A percentile compares a stretch with the other conserved stretches of the same genome.
These are phyloP conservation scores for Plasmodium adleri DNA, from an alignment of 169 alveolate species.

Conservation along the genomic window DNA sequence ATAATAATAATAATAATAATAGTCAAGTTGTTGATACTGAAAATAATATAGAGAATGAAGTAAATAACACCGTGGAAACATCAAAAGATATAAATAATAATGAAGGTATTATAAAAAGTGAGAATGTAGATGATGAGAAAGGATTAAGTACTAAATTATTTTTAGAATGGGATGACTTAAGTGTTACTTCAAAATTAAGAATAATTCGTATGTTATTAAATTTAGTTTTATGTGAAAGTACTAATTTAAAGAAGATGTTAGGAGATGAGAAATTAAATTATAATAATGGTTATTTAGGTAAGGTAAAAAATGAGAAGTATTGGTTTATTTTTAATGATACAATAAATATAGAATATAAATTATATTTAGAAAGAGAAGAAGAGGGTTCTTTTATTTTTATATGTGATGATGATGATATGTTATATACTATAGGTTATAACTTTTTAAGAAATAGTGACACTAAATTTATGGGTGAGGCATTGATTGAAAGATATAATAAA, in stretches of 20 bases:
- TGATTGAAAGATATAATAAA: constrained; percentile 55
- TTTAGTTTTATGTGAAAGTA: constrained; percentile 70
- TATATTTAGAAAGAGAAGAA: constrained; percentile 71
- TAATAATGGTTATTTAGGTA: constrained; percentile 58
- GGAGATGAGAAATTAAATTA: constrained; percentile 11
- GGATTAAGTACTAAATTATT: constrained; percentile 40
- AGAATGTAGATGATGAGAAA: background rate
- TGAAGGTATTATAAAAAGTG: background rate
- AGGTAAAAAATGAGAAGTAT: constrained; percentile 43
- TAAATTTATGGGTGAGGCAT: constrained; percentile 35
- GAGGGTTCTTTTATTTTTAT: constrained; percentile 41
- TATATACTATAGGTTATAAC: constrained; percentile 45
- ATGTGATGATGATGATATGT: constrained; percentile 65
- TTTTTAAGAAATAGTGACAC: constrained; percentile 25
- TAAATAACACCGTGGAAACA: background rate
- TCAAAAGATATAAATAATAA: background rate
- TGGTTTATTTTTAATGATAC: constrained; percentile 73
- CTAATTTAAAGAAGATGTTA: constrained; percentile 50
- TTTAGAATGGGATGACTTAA: constrained; percentile 71
- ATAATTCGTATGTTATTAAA: constrained; percentile 58
- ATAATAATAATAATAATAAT: background rate
- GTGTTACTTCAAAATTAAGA: constrained; percentile 31
- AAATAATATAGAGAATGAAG: background rate
- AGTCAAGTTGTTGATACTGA: background rate
- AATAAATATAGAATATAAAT: constrained; percentile 40